phyloP scores from a whole-genome alignment of 1,284 basidiomycete genomes.

The Gomphus bonarii region DNA sequence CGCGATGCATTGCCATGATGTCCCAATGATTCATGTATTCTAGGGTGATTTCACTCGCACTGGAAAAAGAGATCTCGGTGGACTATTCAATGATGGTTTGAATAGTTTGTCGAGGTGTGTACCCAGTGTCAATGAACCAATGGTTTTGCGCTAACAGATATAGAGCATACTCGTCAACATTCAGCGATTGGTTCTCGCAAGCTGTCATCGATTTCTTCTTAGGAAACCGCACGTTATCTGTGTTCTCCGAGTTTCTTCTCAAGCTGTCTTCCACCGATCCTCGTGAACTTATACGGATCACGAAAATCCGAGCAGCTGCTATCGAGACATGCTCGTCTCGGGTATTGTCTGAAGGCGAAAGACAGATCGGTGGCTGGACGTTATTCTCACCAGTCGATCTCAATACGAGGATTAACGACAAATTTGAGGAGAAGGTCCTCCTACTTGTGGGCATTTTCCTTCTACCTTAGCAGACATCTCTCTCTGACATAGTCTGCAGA shows the following conservation, averaged over 20 bases:
- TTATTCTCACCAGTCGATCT: constrained; percentile 76
- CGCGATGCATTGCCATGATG: not conserved
- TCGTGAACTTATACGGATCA: constrained; percentile 76
- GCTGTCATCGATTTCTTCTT: constrained; percentile 89
- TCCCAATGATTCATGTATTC: not conserved
- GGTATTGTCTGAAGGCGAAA: constrained; percentile 75
- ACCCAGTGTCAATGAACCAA: not conserved
- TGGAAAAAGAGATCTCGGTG: constrained; percentile 85
- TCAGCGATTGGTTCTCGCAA: constrained; percentile 94
- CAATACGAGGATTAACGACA: constrained; percentile 60
- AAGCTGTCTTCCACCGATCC: constrained; percentile 85
- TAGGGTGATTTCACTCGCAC: constrained; percentile 37
- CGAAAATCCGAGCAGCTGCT: constrained; percentile 81
- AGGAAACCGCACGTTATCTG: constrained; percentile 73
- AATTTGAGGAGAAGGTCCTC: constrained; percentile 89
- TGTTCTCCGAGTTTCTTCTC: constrained; percentile 86
- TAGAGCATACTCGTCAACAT: constrained; percentile 77
- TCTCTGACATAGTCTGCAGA: constrained; percentile 28
- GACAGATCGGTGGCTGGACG: constrained; percentile 82
- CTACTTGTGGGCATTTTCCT: constrained; percentile 47
- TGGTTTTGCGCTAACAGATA: not conserved
- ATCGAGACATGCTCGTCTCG: constrained; percentile 80
- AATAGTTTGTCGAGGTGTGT: constrained; percentile 74
- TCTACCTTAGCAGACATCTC: not conserved
- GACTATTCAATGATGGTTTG: constrained; percentile 87